A percentile compares a stretch with the other conserved stretches of the same genome.
Evolutionary conservation across 2,329 filamentous ascomycete genomes (phyloP).

Genomic region (Talaromyces sp.): DNA sequence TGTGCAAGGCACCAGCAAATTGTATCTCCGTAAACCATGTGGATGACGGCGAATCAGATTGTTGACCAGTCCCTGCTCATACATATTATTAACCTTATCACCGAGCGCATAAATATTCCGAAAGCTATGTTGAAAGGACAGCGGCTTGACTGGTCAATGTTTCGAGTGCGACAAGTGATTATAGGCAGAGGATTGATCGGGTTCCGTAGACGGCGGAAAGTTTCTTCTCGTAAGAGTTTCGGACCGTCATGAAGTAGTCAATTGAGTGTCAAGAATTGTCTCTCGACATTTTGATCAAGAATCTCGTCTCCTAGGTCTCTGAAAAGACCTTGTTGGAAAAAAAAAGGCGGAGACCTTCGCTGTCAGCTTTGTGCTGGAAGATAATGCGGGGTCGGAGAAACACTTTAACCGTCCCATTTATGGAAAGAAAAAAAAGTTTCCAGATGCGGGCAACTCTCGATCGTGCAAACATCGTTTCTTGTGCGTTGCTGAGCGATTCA

Average conservation of each 20-base stretch:
- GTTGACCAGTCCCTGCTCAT: not conserved
- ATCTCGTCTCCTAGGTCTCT: not conserved
- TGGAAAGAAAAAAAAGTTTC: conserved; percentile 16
- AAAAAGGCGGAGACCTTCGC: not conserved
- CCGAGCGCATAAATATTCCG: not conserved
- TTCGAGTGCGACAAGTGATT: not conserved
- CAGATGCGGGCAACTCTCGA: conserved; percentile 11
- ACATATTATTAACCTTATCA: not conserved
- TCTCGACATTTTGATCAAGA: too few relatives aligned
- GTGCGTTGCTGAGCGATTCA: not conserved
- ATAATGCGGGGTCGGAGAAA: conserved; percentile 17
- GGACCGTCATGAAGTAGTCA: not conserved
- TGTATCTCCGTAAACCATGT: not conserved
- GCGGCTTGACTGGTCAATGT: not conserved
- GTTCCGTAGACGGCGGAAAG: not conserved
- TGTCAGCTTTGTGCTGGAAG: not conserved
- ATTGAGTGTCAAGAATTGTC: not conserved
- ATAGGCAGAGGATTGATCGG: not conserved
- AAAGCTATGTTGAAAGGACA: not conserved
- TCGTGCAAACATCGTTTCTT: conserved; percentile 2
- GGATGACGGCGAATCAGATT: too few relatives aligned
- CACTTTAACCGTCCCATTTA: conserved; percentile 10
- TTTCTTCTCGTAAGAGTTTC: not conserved
- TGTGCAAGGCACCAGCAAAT: not conserved
- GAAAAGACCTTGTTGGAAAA: not conserved